phyloP scores from a whole-genome alignment of 2,329 filamentous ascomycete species.

The Fulvia fulva region DNA sequence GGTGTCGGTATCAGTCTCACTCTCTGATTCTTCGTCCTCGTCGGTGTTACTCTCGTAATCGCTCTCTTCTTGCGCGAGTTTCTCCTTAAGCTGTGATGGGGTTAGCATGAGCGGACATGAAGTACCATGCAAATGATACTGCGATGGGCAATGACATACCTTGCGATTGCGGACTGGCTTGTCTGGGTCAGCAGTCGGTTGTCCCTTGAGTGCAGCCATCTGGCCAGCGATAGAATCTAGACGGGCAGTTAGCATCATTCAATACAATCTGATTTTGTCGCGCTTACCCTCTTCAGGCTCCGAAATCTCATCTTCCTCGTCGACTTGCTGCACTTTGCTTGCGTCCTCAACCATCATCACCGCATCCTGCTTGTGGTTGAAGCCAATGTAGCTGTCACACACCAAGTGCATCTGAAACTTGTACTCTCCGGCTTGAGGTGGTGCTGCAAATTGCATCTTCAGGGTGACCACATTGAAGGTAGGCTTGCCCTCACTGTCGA shows the following conservation, averaged over 20 bases:
- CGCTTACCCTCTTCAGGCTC: conserved; percentile 92
- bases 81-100: conserved; percentile 14
- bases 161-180: conserved; percentile 16
- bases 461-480: conserved; percentile 94
- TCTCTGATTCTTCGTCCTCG: conserved; percentile 36
- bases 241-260: conserved; percentile 13
- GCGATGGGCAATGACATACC: not conserved
- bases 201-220: conserved; percentile 36
- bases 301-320: conserved; percentile 81
- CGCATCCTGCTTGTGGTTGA: conserved; percentile 88
- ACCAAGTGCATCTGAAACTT: conserved; percentile 91
- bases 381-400: conserved; percentile 91
- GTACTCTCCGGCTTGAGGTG: conserved; percentile 86
- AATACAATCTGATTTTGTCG: not conserved
- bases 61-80: conserved; percentile 34
- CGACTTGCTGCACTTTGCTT: conserved; percentile 73
- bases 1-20: conserved; percentile 63
- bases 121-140: not conserved
- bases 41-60: conserved; percentile 38
- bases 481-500: conserved; percentile 70
- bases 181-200: conserved; percentile 27
- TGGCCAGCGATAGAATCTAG: conserved; percentile 38
- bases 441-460: conserved; percentile 95
- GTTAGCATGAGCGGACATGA: not conserved
- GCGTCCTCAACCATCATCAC: conserved; percentile 85